Evolutionary conservation across 78 protist species (phyloP), one percentile per base, ranked within the genome.

Genomic region (Salpingoeca rosetta): DNA sequence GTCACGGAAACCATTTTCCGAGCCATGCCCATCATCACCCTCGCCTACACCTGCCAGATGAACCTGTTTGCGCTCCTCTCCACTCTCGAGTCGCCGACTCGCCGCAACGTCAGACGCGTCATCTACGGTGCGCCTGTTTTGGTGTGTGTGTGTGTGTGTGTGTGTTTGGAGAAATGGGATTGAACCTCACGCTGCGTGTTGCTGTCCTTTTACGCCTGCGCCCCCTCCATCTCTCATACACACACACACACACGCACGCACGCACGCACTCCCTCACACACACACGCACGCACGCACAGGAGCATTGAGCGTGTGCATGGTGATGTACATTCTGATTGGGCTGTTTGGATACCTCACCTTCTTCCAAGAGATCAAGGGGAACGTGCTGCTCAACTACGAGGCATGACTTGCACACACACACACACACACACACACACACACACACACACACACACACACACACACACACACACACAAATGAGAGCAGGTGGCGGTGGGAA

Each of bases 341-440:
- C 2, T 37, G 7, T 83, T 83, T 31, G 86, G 86, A n/a, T 83
- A 83, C 43, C 40, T 35, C 86, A 56, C 77, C 56, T 83, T 83
- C 28, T 65, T 43, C 56, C 35, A 36, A 7, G 44, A 83, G 39
- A 31, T 17, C 22, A 25, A 83, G 41, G 86, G 86, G 51, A 83
- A 83, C 56, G 57, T 83, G n/a, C 56, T 83, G 65, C 45, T 65
- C 45, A 83, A 83, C 80, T 42, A 56, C 86, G 86, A 83, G 37
- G 73, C 78, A 22, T 7, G 65, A 7, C 7, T 22, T 22, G 65
- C 65, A 17, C 65, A 17, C 65, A 17, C 65, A 51, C 31, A 7
- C 65, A 7, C 17, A n/a, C n/a, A n/a, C n/a, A n/a, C n/a, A n/a
- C n/a, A n/a, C n/a, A n/a, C n/a, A n/a, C n/a, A n/a, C n/a, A n/a